These are phyloP conservation scores for Trichoderma sp. DNA, from an alignment of 2,329 filamentous ascomycete species.

Conservation along the genomic window DNA sequence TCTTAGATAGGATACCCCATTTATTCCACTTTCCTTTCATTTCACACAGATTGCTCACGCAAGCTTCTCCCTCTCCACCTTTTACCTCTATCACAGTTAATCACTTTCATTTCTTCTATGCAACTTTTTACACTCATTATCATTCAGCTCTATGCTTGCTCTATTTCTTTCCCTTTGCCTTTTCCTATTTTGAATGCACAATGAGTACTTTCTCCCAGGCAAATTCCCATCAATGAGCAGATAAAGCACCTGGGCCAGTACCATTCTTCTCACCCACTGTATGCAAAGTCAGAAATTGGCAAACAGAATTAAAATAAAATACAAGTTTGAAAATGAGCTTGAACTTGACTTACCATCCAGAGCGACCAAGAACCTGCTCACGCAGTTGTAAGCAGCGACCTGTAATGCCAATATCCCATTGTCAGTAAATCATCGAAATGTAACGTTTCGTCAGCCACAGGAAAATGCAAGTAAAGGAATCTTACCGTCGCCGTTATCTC, in stretches of 20 bases:
- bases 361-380: constrained; percentile 79
- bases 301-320: not conserved
- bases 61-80: constrained; percentile 14
- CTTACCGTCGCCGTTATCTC: constrained; percentile 74
- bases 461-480: not conserved
- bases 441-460: not conserved
- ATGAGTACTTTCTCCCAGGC: not conserved
- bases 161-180: not conserved
- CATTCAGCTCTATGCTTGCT: not conserved
- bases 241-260: constrained; percentile 44
- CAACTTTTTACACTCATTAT: not conserved
- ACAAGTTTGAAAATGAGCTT: not conserved
- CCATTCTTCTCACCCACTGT: constrained; percentile 58
- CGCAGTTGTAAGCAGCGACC: constrained; percentile 77
- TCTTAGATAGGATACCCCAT: constrained; percentile 43
- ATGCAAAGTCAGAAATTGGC: constrained; percentile 19
- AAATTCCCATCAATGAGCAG: constrained; percentile 31
- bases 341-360: constrained; percentile 60
- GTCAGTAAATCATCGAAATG: not conserved
- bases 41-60: constrained; percentile 2
- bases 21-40: constrained; percentile 9
- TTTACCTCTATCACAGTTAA: not conserved
- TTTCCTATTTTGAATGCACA: not conserved
- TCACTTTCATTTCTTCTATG: not conserved
- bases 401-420: constrained; percentile 24